Evolutionary conservation across 2,329 filamentous ascomycete species (phyloP), one percentile per base, ranked within the genome.

Genomic region (Claviceps purpurea): DNA sequence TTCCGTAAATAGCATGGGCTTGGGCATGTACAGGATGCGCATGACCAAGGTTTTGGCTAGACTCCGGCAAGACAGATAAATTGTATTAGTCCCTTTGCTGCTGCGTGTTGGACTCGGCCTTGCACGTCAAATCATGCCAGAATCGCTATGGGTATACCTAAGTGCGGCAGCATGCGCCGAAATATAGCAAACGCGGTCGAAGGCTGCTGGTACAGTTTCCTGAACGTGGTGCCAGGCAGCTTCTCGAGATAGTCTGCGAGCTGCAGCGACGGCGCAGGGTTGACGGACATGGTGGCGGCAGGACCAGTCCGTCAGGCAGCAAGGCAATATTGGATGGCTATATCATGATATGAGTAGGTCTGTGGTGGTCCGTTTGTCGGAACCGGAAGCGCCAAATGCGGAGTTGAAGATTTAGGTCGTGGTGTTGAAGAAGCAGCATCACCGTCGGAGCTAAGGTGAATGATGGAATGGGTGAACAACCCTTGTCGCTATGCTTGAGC

Each of bases 151-250:
- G n/a, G 22, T 61, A 73, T 62, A 90, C 87, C 89, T 56, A 97
- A 72, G 64, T 94, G 87, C 53, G 93, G 89, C 54, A 98, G 79
- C 89, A 98, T 96, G 71, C 93, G 90, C 59, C 93, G 82, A 68
- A 97, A 97, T 62, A 98, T 90, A 59, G 93, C 93, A 58, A 98
- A 82, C 40, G 90, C 87, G 1, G 93, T 95, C 43, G 91, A 95
- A 34, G 93, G 93, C 74, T 96, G 90, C 71, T 90, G 86, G 75
- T 98, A 98, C 46, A 98, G 78, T 68, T 88, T 86, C 65, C 82
- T 81, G 68, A 97, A 95, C 39, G 89, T 94, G 43, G 87, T 89
- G 57, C 90, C 89, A 49, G 87, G 87, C 62, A 95, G 84, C 66
- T 84, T 82, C 77, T 97, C 90, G 66, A 97, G 84, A 70, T 95